Evolutionary conservation across 2,329 filamentous ascomycete species (phyloP).

Genomic region (Akanthomyces dipterigenus): DNA sequence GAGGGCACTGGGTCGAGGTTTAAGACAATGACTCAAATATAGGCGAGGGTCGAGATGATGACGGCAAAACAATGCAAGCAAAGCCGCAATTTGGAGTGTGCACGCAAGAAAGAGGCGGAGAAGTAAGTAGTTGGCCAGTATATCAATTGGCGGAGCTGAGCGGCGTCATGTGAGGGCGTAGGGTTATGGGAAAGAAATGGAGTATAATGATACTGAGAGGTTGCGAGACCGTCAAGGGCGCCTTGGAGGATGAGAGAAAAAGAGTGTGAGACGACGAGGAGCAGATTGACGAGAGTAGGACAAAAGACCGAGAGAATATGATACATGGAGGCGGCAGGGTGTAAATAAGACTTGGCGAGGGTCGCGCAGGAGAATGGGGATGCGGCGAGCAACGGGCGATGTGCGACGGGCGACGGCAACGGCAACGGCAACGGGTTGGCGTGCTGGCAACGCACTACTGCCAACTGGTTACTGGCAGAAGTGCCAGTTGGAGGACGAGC

Average conservation of each 20-base stretch:
- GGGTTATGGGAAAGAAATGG: background rate
- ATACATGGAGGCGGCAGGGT: background rate
- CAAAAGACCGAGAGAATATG: background rate
- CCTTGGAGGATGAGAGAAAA: background rate
- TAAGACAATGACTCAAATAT: slow-evolving; percentile 11
- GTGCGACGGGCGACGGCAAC: background rate
- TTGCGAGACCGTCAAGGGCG: background rate
- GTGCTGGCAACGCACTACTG: no score
- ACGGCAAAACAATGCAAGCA: background rate
- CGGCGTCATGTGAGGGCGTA: background rate
- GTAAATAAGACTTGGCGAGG: slow-evolving; percentile 7
- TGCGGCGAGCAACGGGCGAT: background rate
- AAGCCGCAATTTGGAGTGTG: background rate
- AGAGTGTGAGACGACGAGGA: background rate
- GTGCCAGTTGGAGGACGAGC: no score
- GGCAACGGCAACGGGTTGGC: no score
- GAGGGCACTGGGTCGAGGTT: background rate
- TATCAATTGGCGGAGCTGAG: background rate
- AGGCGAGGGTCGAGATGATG: slow-evolving; percentile 6
- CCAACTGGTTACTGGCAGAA: background rate
- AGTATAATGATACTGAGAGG: background rate
- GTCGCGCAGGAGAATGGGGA: background rate
- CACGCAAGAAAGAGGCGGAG: background rate
- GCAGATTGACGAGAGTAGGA: background rate
- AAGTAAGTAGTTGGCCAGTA: background rate